phyloP scores from a whole-genome alignment of 306 rosid genomes.

The Prunus mira region DNA sequence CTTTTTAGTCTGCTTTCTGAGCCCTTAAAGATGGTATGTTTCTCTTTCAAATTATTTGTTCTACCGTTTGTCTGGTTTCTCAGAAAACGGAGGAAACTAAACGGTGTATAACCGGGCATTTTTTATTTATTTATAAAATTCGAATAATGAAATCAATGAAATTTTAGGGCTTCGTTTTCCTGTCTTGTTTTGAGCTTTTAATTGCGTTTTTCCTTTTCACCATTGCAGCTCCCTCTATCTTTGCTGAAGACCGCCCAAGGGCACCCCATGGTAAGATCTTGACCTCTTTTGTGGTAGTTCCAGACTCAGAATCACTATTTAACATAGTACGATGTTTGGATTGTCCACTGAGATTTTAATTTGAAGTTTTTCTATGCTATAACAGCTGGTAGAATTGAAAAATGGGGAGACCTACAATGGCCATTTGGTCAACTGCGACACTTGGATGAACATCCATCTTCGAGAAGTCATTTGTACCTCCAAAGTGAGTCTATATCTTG shows the following conservation, averaged over 20 bases:
- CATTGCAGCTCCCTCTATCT: conserved; percentile 84
- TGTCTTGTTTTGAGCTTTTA: neutral
- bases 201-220: neutral
- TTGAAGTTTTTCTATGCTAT: conserved; percentile 16
- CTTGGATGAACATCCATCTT: conserved; percentile 99
- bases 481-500: conserved; percentile 43
- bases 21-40: conserved; percentile 23
- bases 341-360: conserved; percentile 19
- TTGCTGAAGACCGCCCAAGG: conserved; percentile 94
- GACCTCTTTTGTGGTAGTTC: neutral
- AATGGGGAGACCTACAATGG: conserved; percentile 99
- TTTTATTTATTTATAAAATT: too few relatives aligned
- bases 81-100: neutral
- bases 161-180: too few relatives aligned
- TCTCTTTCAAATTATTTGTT: neutral
- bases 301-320: neutral
- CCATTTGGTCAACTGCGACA: conserved; percentile 95
- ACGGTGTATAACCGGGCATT: too few relatives aligned
- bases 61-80: conserved; percentile 7
- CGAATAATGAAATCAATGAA: too few relatives aligned
- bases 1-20: neutral
- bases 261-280: conserved; percentile 73
- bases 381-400: conserved; percentile 89
- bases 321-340: neutral
- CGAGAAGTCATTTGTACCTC: conserved; percentile 98